Percentiles rank a stretch among this genome's conserved stretches.
phyloP scores from a whole-genome alignment of 1,284 basidiomycete species.

The Crucibulum cyathiforme region DNA sequence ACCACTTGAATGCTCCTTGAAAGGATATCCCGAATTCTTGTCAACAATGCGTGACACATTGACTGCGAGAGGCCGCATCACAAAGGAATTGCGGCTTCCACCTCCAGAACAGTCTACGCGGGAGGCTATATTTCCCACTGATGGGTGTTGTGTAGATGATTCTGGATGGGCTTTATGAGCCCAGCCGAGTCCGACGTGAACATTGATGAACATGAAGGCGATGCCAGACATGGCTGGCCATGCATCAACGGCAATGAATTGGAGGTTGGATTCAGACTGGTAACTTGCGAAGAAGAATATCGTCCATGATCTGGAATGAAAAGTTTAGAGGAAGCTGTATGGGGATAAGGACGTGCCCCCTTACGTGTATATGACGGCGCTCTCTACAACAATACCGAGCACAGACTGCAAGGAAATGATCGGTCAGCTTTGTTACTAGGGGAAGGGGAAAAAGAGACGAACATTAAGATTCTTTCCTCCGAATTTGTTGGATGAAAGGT shows the following conservation, averaged over 20 bases:
- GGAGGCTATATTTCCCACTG: not conserved
- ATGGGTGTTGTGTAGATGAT: not conserved
- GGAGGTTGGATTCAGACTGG: not conserved
- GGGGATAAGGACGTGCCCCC: not conserved
- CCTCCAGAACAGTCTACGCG: not conserved
- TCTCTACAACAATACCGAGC: not conserved
- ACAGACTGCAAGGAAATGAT: not conserved
- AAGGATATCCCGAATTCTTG: not conserved
- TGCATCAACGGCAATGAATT: not conserved
- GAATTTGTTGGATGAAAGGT: not conserved
- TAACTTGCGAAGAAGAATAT: not conserved
- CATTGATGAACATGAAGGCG: not conserved
- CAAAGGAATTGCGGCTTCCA: not conserved
- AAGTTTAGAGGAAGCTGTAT: not conserved
- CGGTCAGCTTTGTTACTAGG: not conserved
- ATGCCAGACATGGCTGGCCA: not conserved
- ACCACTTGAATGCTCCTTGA: no score
- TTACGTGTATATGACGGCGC: not conserved
- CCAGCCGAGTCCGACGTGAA: conserved; percentile 1
- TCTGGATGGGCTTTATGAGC: not conserved
- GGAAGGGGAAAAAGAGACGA: not conserved
- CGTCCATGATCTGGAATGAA: not conserved
- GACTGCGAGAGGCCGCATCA: not conserved
- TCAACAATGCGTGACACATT: not conserved
- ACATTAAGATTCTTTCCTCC: not conserved